Conservation (phyloP, 129 eudicot genomes). For the Helichrysum umbraculigerum region DNA sequence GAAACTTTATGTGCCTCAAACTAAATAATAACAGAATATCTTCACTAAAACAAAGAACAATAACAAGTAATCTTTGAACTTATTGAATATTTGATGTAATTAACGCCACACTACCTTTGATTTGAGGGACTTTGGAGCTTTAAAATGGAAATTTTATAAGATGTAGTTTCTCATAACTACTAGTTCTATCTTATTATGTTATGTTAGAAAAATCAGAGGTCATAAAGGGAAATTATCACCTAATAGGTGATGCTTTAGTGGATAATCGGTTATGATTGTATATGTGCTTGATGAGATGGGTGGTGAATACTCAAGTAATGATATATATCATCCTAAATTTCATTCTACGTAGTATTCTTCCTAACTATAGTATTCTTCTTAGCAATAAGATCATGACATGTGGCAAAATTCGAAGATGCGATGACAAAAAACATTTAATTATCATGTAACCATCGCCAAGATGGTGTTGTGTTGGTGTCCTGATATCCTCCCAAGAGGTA, state of each 20-base stretch:
- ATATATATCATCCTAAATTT: neutral
- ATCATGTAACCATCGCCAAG: neutral
- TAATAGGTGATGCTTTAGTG: neutral
- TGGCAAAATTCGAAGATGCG: neutral
- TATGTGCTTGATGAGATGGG: neutral
- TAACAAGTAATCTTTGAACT: neutral
- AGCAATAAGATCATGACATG: neutral
- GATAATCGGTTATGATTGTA: neutral
- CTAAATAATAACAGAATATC: slow-evolving; percentile 6
- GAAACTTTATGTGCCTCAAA: slow-evolving; percentile 41
- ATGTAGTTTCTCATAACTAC: neutral
- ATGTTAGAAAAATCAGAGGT: neutral
- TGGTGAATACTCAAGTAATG: neutral
- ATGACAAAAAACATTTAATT: neutral
- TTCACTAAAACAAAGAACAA: slow-evolving; percentile 6
- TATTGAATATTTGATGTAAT: neutral
- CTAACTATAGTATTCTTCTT: no score
- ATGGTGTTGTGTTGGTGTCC: no score
- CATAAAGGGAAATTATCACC: neutral
- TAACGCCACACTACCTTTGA: neutral
- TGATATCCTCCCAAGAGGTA: no score
- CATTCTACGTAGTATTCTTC: neutral
- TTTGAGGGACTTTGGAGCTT: slow-evolving; percentile 1
- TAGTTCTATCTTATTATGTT: neutral
- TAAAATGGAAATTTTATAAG: neutral